Evolutionary conservation across 768 basidiomycete genomes (phyloP).

Genomic region (Mycena alexandri): DNA sequence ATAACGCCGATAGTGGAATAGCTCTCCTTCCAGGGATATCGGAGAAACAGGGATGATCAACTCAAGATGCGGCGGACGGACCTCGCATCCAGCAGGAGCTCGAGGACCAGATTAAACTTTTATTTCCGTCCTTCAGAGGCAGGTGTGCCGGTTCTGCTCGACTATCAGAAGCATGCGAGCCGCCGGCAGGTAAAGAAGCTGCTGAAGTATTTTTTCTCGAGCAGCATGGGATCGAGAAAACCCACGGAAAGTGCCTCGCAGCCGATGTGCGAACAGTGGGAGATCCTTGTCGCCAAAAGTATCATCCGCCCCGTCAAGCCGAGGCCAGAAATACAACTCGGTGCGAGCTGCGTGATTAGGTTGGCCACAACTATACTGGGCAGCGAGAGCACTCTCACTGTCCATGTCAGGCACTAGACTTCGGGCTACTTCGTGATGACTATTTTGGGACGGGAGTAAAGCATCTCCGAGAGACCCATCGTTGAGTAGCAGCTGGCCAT

Average conservation of each 20-base stretch:
- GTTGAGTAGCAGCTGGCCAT: neutral
- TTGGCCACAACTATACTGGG: neutral
- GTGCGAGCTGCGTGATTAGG: constrained; percentile 12
- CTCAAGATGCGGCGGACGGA: constrained; percentile 15
- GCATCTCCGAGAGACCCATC: neutral
- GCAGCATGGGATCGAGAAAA: neutral
- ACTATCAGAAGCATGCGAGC: no score
- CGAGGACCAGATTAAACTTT: neutral
- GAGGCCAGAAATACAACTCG: neutral
- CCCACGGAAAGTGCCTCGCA: neutral
- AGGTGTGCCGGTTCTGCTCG: no score
- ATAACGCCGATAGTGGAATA: constrained; percentile 33
- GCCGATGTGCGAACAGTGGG: neutral
- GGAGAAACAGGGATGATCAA: constrained; percentile 31
- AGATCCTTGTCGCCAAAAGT: neutral
- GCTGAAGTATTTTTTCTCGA: no score
- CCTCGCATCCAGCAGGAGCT: neutral
- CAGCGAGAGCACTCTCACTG: neutral
- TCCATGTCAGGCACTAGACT: neutral
- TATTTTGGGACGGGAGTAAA: constrained; percentile 12
- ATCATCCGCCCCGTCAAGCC: neutral
- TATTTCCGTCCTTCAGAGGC: neutral
- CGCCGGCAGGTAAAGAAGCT: no score
- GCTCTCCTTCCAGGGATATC: constrained; percentile 29
- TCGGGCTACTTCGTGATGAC: neutral